Conservation (phyloP, 805 yeast genomes). For the Tetrapisispora taiwanensis region DNA sequence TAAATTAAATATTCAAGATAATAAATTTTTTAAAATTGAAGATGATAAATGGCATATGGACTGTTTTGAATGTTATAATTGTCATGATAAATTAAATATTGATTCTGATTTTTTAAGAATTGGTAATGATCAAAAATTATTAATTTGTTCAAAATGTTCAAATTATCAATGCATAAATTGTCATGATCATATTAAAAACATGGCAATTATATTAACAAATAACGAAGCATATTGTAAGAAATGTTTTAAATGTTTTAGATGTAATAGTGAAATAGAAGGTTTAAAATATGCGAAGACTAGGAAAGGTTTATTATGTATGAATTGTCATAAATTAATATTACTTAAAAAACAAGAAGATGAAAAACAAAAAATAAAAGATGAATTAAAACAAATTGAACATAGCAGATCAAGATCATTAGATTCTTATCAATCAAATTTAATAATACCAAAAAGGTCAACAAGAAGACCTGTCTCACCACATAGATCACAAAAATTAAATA, state of each 20-base stretch:
- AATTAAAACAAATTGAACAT: background rate
- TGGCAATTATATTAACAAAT: slow-evolving; percentile 68
- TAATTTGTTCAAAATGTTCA: slow-evolving; percentile 84
- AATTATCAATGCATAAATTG: slow-evolving; percentile 72
- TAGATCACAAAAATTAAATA: background rate
- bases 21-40: slow-evolving; percentile 90
- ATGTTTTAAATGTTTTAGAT: slow-evolving; percentile 84
- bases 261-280: slow-evolving; percentile 79
- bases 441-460: slow-evolving; percentile 15
- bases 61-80: slow-evolving; percentile 84
- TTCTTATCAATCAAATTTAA: slow-evolving; percentile 1
- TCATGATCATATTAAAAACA: slow-evolving; percentile 76
- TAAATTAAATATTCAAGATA: slow-evolving; percentile 56
- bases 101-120: slow-evolving; percentile 63
- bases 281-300: slow-evolving; percentile 85
- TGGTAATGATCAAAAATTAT: slow-evolving; percentile 18
- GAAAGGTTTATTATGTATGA: slow-evolving; percentile 87
- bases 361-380: slow-evolving; percentile 13
- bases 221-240: slow-evolving; percentile 87
- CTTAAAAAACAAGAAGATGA: slow-evolving; percentile 51
- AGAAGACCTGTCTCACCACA: slow-evolving; percentile 17
- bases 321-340: slow-evolving; percentile 75
- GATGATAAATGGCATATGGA: slow-evolving; percentile 92
- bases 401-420: slow-evolving; percentile 5
- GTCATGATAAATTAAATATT: slow-evolving; percentile 67